Percentiles rank a stretch among this genome's conserved stretches.
Evolutionary conservation across 1,284 basidiomycete species (phyloP).

Genomic region (Violaceomyces palustris): DNA sequence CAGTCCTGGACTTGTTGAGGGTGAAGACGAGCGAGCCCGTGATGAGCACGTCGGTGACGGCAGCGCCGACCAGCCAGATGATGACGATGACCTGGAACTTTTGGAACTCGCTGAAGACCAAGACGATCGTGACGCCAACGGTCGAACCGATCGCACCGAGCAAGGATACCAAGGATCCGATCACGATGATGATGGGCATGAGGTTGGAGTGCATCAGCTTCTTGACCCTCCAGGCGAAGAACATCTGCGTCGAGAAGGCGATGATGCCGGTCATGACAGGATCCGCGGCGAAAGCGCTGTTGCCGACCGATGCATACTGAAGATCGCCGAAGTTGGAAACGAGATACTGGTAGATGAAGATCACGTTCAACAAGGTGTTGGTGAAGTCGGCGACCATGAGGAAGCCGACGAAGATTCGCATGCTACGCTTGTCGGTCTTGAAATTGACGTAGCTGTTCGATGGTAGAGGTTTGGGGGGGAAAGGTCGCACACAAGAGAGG

Average conservation of each 20-base stretch:
- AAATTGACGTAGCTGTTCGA: constrained; percentile 27
- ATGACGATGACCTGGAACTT: constrained; percentile 46
- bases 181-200: constrained; percentile 28
- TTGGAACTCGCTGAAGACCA: constrained; percentile 33
- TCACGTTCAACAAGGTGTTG: constrained; percentile 31
- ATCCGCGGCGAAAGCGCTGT: constrained; percentile 32
- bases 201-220: constrained; percentile 35
- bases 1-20: constrained; percentile 41
- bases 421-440: constrained; percentile 33
- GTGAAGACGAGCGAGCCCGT: constrained; percentile 38
- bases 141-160: constrained; percentile 39
- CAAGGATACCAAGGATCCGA: constrained; percentile 22
- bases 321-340: constrained; percentile 42
- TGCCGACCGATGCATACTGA: constrained; percentile 21
- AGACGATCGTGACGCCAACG: constrained; percentile 39
- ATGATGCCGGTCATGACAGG: constrained; percentile 42
- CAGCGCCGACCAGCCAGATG: constrained; percentile 43
- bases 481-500: not conserved
- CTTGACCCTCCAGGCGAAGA: constrained; percentile 49
- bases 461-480: not conserved
- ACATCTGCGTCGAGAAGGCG: constrained; percentile 38
- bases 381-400: constrained; percentile 28
- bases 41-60: constrained; percentile 39
- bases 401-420: constrained; percentile 42
- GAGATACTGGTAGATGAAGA: constrained; percentile 44